A percentile compares a stretch with the other conserved stretches of the same genome.
Evolutionary conservation across 768 basidiomycete genomes (phyloP).

Genomic region (Suillus occidentalis): DNA sequence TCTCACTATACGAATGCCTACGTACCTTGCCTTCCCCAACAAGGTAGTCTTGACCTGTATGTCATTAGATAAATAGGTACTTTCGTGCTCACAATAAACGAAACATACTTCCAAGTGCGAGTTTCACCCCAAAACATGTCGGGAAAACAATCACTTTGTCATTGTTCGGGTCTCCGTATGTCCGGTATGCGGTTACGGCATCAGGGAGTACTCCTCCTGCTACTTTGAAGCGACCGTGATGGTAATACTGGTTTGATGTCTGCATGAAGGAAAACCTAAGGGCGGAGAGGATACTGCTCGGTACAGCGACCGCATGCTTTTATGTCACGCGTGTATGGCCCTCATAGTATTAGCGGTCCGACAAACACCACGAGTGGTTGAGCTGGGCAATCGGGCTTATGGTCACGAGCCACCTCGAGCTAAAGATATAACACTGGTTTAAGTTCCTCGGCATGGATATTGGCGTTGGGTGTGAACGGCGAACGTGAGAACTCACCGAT

Average conservation of each 20-base stretch:
- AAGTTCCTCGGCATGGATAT: neutral
- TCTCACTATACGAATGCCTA: neutral
- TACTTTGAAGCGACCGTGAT: conserved; percentile 53
- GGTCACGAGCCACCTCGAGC: neutral
- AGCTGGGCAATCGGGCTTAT: neutral
- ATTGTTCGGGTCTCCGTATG: conserved; percentile 49
- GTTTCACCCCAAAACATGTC: conserved; percentile 53
- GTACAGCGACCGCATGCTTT: neutral
- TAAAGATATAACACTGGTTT: neutral
- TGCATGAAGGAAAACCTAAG: conserved; percentile 6
- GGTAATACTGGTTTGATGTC: conserved; percentile 42
- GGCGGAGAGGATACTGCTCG: neutral
- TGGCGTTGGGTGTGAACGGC: neutral
- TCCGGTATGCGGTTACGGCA: conserved; percentile 57
- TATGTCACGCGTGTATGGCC: neutral
- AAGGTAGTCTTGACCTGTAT: conserved; percentile 44
- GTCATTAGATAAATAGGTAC: conserved; percentile 24
- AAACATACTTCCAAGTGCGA: conserved; percentile 44
- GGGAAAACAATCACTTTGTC: conserved; percentile 56
- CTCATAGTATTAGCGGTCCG: neutral
- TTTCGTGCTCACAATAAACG: conserved; percentile 24
- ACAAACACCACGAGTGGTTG: neutral
- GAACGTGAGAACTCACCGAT: neutral
- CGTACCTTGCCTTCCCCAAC: conserved; percentile 50
- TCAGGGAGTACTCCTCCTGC: conserved; percentile 54